phyloP scores from a whole-genome alignment of 208 protist species.

The Angomonas ambiguus region DNA sequence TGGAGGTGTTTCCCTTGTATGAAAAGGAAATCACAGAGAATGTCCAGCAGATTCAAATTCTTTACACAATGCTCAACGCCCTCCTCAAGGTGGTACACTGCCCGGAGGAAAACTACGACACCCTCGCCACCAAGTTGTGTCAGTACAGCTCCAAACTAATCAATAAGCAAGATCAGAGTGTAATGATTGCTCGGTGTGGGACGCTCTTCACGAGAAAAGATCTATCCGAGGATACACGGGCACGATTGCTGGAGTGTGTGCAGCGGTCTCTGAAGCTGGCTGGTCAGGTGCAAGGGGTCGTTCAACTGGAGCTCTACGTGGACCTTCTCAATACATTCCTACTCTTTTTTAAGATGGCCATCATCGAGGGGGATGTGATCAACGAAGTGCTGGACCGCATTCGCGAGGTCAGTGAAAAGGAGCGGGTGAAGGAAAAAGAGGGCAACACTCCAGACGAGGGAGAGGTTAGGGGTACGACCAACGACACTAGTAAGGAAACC shows the following conservation, averaged over 20 bases:
- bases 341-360: constrained; percentile 88
- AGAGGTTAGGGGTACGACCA: background rate
- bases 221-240: constrained; percentile 50
- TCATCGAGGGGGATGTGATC: constrained; percentile 48
- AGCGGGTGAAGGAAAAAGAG: constrained; percentile 29
- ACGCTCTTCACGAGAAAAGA: constrained; percentile 87
- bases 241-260: constrained; percentile 91
- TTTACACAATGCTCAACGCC: constrained; percentile 74
- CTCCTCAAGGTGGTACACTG: constrained; percentile 41
- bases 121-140: constrained; percentile 83
- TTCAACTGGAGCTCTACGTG: constrained; percentile 91
- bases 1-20: constrained; percentile 92
- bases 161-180: constrained; percentile 90
- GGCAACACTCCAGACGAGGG: constrained; percentile 4
- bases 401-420: constrained; percentile 35
- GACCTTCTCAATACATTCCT: constrained; percentile 94
- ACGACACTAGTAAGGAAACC: constrained; percentile 2
- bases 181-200: constrained; percentile 68
- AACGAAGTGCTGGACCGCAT: constrained; percentile 53
- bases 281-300: constrained; percentile 59
- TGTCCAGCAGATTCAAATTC: constrained; percentile 69
- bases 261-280: constrained; percentile 92
- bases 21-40: constrained; percentile 89
- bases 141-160: constrained; percentile 90
- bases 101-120: constrained; percentile 91